A percentile compares a stretch with the other conserved stretches of the same genome.
Conservation (phyloP, 2,329 filamentous ascomycete species). For the Fusarium sp. region DNA sequence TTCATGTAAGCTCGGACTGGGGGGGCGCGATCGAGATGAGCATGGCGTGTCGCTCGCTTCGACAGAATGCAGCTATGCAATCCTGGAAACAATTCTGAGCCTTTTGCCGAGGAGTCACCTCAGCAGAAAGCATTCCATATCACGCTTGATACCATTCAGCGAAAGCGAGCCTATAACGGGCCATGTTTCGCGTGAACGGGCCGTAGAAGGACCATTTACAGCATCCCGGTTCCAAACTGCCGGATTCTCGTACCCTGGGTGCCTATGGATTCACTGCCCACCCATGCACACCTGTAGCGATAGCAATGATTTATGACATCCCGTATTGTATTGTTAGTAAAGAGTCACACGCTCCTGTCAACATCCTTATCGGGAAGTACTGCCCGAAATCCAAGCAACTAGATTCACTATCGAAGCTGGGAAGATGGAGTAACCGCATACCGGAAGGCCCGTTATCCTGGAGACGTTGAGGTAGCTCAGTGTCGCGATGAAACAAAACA, state of each 20-base stretch:
- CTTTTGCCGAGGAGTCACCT: conserved; percentile 13
- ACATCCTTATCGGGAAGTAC: conserved; percentile 14
- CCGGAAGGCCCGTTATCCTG: conserved; percentile 30
- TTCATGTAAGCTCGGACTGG: background rate
- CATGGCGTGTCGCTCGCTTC: conserved; percentile 4
- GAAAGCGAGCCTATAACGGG: background rate
- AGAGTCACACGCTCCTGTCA: conserved; percentile 3
- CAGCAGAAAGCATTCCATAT: background rate
- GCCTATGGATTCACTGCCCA: conserved; percentile 15
- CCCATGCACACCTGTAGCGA: conserved; percentile 4
- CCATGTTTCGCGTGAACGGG: conserved; percentile 8
- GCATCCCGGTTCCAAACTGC: conserved; percentile 18
- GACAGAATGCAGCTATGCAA: conserved; percentile 1
- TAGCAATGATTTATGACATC: conserved; percentile 1
- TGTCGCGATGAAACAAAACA: conserved; percentile 24
- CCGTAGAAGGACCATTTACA: background rate
- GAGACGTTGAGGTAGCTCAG: conserved; percentile 12
- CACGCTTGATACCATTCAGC: background rate
- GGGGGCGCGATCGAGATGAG: conserved; percentile 9
- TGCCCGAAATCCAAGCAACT: conserved; percentile 11
- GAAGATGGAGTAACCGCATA: conserved; percentile 6
- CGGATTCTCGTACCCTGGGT: conserved; percentile 9
- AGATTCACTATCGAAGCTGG: conserved; percentile 11
- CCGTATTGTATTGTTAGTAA: conserved; percentile 3
- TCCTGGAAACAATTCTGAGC: conserved; percentile 1